A percentile compares a stretch with the other conserved stretches of the same genome.
Conservation (phyloP, 768 basidiomycete genomes). For the Podaxis rugospora region DNA sequence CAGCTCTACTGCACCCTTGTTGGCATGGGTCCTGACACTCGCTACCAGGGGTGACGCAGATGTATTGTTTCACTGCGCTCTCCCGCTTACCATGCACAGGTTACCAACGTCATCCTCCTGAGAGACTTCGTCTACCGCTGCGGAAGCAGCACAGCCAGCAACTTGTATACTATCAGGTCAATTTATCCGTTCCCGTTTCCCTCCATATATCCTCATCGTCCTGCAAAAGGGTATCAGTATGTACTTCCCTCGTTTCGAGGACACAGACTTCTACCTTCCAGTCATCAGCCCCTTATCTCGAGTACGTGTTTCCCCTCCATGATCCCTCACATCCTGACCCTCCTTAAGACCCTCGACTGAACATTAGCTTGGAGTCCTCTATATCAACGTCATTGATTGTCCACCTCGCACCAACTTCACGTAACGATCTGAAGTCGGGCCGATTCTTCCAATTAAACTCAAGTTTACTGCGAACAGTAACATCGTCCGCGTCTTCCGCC, state of each 20-base stretch:
- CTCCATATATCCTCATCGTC: neutral
- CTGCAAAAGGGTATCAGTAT: conserved; percentile 17
- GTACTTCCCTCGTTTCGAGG: conserved; percentile 13
- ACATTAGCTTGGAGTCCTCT: conserved; percentile 17
- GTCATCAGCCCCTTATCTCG: conserved; percentile 5
- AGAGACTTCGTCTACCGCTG: conserved; percentile 13
- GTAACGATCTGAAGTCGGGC: conserved; percentile 29
- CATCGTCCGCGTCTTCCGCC: conserved; percentile 44
- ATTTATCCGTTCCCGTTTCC: neutral
- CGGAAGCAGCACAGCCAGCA: conserved; percentile 2
- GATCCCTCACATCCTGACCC: neutral
- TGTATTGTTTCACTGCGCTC: neutral
- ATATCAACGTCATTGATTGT: conserved; percentile 12
- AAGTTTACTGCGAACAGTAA: conserved; percentile 44
- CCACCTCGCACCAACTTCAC: neutral
- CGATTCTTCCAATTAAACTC: conserved; percentile 33
- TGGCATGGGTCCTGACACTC: neutral
- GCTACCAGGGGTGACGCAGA: conserved; percentile 6
- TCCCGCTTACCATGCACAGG: conserved; percentile 4
- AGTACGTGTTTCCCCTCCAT: conserved; percentile 1
- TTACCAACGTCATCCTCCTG: conserved; percentile 17
- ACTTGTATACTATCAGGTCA: conserved; percentile 15
- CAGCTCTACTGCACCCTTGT: conserved; percentile 10
- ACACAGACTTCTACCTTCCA: conserved; percentile 12
- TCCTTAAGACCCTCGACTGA: conserved; percentile 11